A percentile compares a stretch with the other conserved stretches of the same genome.
Conservation (phyloP, 1,284 basidiomycete genomes). For the Fomitiporia mediterranea region DNA sequence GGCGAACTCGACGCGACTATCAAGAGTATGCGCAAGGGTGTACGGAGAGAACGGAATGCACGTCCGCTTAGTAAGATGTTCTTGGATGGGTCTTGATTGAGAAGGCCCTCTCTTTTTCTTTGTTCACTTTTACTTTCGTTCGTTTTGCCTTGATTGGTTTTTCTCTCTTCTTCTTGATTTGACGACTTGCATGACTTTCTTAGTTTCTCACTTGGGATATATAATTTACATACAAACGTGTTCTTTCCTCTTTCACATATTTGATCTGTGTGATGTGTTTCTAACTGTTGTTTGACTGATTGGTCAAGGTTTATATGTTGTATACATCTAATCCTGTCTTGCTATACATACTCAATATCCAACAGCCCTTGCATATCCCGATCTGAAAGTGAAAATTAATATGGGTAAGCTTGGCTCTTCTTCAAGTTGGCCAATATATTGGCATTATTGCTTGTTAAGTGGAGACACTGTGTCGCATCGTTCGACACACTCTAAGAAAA, state of each 20-base stretch:
- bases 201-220: no score
- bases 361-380: neutral
- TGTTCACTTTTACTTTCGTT: neutral
- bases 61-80: constrained; percentile 72
- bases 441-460: constrained; percentile 35
- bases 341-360: neutral
- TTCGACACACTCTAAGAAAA: constrained; percentile 57
- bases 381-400: no score
- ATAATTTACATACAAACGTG: no score
- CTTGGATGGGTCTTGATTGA: constrained; percentile 47
- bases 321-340: neutral
- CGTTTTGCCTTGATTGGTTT: no score
- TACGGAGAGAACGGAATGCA: constrained; percentile 45
- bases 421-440: neutral
- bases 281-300: neutral
- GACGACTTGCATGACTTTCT: no score
- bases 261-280: neutral
- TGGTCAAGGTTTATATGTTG: neutral
- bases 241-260: no score
- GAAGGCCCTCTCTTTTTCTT: neutral
- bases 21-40: constrained; percentile 70
- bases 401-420: no score
- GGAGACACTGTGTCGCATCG: constrained; percentile 57
- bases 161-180: no score
- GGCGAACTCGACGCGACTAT: constrained; percentile 81